These are phyloP conservation scores for Fusarium oxysporum DNA, from an alignment of 2,329 filamentous ascomycete genomes.

Conservation along the genomic window DNA sequence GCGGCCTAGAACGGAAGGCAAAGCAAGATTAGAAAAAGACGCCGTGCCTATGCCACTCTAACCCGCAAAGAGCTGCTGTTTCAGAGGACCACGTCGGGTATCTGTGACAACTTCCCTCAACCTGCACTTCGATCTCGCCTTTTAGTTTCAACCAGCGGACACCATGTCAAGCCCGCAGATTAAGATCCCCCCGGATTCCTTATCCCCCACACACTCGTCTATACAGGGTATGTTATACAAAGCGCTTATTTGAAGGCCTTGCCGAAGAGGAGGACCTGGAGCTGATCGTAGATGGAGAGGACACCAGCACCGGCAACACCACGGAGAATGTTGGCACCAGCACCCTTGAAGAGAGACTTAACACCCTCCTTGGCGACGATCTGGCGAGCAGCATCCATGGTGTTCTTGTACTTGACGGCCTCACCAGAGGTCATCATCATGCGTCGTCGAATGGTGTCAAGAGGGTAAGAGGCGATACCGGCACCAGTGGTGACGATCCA, in stretches of 20 bases:
- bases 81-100: constrained; percentile 54
- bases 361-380: constrained; percentile 98
- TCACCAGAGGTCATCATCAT: constrained; percentile 99
- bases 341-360: constrained; percentile 99
- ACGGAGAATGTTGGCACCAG: constrained; percentile 99
- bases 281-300: constrained; percentile 99
- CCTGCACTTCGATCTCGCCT: constrained; percentile 59
- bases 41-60: constrained; percentile 63
- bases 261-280: constrained; percentile 98
- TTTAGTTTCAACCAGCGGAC: constrained; percentile 57
- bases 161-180: constrained; percentile 53
- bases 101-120: constrained; percentile 57
- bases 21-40: constrained; percentile 58
- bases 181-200: constrained; percentile 46
- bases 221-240: constrained; percentile 54
- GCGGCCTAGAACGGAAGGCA: constrained; percentile 64
- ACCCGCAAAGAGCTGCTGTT: constrained; percentile 58
- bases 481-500: constrained; percentile 99
- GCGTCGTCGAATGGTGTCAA: constrained; percentile 99
- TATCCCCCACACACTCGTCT: constrained; percentile 52
- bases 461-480: constrained; percentile 99
- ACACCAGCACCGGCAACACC: constrained; percentile 99
- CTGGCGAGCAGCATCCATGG: constrained; percentile 93
- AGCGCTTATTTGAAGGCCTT: constrained; percentile 90
- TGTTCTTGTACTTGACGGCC: constrained; percentile 99